Conservation (phyloP, 495 filamentous ascomycete genomes). For the Parathielavia hyrcaniae region DNA sequence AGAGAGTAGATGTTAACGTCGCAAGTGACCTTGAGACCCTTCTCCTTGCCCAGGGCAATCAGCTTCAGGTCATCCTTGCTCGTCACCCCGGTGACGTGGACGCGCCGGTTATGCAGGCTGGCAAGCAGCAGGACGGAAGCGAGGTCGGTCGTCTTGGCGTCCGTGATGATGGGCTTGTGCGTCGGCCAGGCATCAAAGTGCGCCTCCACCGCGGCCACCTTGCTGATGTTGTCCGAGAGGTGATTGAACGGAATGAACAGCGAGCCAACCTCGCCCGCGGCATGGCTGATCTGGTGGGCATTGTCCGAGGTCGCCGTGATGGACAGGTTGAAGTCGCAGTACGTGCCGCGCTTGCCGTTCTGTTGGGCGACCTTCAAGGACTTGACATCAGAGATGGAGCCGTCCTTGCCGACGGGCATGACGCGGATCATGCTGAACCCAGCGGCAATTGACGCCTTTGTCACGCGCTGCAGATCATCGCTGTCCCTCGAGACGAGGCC, state of each 20-base stretch:
- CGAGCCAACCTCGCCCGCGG: slow-evolving; percentile 71
- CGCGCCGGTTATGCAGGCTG: slow-evolving; percentile 74
- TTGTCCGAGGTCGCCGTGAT: slow-evolving; percentile 74
- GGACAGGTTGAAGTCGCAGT: slow-evolving; percentile 83
- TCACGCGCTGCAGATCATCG: slow-evolving; percentile 63
- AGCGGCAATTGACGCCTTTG: slow-evolving; percentile 66
- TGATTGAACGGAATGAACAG: slow-evolving; percentile 88
- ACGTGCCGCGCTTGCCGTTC: slow-evolving; percentile 59
- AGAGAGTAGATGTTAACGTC: slow-evolving; percentile 78
- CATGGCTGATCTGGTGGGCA: slow-evolving; percentile 64
- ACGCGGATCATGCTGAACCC: slow-evolving; percentile 83
- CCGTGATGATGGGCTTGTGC: slow-evolving; percentile 78
- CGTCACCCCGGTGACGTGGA: slow-evolving; percentile 77
- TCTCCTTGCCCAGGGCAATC: slow-evolving; percentile 74
- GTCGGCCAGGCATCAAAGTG: slow-evolving; percentile 78
- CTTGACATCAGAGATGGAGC: slow-evolving; percentile 64
- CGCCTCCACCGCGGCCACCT: slow-evolving; percentile 72
- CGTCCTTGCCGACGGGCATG: slow-evolving; percentile 69
- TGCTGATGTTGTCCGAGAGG: slow-evolving; percentile 77
- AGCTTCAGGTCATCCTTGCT: slow-evolving; percentile 77
- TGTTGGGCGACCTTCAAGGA: slow-evolving; percentile 70
- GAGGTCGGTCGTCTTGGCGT: slow-evolving; percentile 76
- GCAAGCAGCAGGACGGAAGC: slow-evolving; percentile 74
- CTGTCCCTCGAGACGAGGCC: slow-evolving; percentile 58
- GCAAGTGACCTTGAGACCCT: slow-evolving; percentile 77